A percentile compares a stretch with the other conserved stretches of the same genome.
Conservation (phyloP, 306 rosid species). For the Malus sieversii region DNA sequence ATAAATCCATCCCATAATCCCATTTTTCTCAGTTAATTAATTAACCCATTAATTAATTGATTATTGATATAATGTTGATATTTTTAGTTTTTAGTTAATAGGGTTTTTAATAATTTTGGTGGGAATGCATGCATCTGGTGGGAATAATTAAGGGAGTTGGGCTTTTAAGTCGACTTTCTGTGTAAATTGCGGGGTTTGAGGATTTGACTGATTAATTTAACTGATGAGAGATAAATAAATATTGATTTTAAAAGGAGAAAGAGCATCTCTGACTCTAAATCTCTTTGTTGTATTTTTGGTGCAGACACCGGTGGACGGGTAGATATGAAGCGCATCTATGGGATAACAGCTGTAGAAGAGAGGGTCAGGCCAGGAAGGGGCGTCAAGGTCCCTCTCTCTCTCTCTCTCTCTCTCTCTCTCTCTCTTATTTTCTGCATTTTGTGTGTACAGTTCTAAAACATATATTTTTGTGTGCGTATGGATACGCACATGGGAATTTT, state of each 20-base stretch:
- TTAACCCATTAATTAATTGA: too few relatives aligned
- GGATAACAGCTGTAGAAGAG: slow-evolving; percentile 99
- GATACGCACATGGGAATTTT: neutral
- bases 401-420: neutral
- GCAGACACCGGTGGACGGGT: slow-evolving; percentile 98
- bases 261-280: neutral
- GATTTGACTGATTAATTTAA: neutral
- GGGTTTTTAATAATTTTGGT: neutral
- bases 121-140: neutral
- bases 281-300: neutral
- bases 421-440: too few relatives aligned
- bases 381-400: slow-evolving; percentile 66
- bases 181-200: neutral
- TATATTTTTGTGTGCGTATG: neutral
- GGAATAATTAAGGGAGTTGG: neutral
- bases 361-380: slow-evolving; percentile 98
- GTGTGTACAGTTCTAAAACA: too few relatives aligned
- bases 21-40: neutral
- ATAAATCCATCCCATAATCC: neutral
- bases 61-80: neutral
- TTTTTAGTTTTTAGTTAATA: neutral
- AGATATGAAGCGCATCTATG: slow-evolving; percentile 99
- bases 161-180: neutral
- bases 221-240: neutral
- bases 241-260: neutral